Base-by-base conservation (phyloP, 140 eudicot genomes). In the Bidens hawaiensis region DNA sequence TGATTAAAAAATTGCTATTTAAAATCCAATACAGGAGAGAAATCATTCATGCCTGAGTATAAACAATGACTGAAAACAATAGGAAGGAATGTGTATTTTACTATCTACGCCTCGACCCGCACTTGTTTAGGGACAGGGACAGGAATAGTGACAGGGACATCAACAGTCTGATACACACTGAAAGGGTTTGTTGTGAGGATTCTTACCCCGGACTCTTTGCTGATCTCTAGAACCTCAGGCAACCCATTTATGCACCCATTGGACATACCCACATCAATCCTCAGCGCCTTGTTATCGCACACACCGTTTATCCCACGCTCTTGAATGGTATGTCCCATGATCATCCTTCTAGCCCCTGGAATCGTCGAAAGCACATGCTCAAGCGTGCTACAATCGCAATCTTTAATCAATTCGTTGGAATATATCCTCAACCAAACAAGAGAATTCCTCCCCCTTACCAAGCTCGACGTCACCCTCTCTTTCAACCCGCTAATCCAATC, bases 241-340 rank as follows among this genome's bases (percentile, higher is more conserved):
- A 81, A 69, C 14, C 80, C 83, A 48, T 84, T 73, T 5, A 59
- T 71, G 69, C 96, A 88, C n/a, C 86, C 88, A 38, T 36, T 79
- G 0, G 96, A 88, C 94, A 88, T 79, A 9, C 94, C 89, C 40
- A 88, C 94, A 22, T 88, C 96, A 25, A 88, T 81, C 64, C 96
- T 77, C 0, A 88, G 74, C 0, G 96, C 95, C 25, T 45, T 38
- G 14, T 79, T 77, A 36, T 70, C 74, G 69, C 97, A 90, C 13
- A 59, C 79, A 0, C 77, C 82, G 23, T 79, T 90, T 25, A 90
- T 90, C 3, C 95, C 97, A 15, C 34, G 31, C 34, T 48, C 68
- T 73, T 90, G 97, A 63, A 86, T 90, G 1, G 94, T 90, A 69
- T 90, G 97, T 23, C 97, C 97, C 97, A 90, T 79, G 18, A 90